phyloP scores from a whole-genome alignment of 805 yeast species.

The Schizosaccharomyces osmophilus region DNA sequence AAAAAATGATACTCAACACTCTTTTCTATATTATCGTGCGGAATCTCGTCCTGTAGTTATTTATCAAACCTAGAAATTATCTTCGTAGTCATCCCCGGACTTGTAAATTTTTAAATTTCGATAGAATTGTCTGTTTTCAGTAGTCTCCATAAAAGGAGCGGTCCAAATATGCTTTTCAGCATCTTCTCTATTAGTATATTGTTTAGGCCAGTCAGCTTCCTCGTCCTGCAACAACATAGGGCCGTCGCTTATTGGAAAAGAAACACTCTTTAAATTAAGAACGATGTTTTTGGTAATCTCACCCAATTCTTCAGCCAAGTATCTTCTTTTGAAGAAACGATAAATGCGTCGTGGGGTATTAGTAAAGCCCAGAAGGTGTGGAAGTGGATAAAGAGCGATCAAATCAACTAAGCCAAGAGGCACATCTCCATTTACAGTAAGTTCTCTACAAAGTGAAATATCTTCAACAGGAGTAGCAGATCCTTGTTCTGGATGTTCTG shows the following conservation, averaged over 20 bases:
- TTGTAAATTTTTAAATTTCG: neutral
- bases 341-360: conserved; percentile 53
- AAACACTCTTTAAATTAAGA: conserved; percentile 10
- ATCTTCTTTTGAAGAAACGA: conserved; percentile 52
- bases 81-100: neutral
- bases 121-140: neutral
- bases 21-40: too few relatives aligned
- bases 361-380: conserved; percentile 54
- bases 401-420: conserved; percentile 23
- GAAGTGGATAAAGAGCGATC: conserved; percentile 46
- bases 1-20: too few relatives aligned
- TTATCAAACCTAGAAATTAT: neutral
- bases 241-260: neutral
- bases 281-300: conserved; percentile 28
- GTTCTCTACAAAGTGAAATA: neutral
- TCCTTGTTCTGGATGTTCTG: too few relatives aligned
- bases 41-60: too few relatives aligned
- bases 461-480: neutral
- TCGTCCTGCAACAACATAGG: neutral
- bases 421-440: neutral
- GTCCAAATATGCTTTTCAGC: neutral
- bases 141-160: neutral
- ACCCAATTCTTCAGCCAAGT: conserved; percentile 44
- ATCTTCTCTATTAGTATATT: neutral
- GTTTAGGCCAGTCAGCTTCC: conserved; percentile 1